phyloP scores from a whole-genome alignment of 192 early-diverging fungal genomes.

The Mortierella hygrophila region DNA sequence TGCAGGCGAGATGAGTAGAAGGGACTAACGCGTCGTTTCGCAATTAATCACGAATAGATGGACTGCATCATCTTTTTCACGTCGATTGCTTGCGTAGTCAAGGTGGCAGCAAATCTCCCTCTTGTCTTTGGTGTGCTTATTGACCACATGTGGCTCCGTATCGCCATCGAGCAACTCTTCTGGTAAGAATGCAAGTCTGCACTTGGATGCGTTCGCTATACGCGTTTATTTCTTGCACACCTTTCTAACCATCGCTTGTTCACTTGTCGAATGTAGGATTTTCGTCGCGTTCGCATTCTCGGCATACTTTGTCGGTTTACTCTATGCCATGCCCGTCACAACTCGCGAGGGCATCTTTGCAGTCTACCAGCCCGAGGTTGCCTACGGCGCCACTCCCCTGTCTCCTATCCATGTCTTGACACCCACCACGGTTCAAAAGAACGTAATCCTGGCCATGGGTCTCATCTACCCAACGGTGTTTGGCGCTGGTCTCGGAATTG shows the following conservation, averaged over 20 bases:
- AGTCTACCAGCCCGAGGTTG: conserved; percentile 46
- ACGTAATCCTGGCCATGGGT: conserved; percentile 36
- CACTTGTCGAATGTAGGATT: conserved; percentile 4
- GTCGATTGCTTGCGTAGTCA: conserved; percentile 25
- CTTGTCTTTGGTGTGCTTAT: conserved; percentile 8
- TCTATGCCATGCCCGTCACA: conserved; percentile 57
- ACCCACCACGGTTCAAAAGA: conserved; percentile 48
- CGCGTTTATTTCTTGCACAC: neutral
- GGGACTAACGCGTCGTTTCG: neutral
- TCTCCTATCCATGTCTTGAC: conserved; percentile 46
- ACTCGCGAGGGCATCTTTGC: conserved; percentile 53
- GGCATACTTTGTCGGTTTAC: conserved; percentile 44
- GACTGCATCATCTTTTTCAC: conserved; percentile 49
- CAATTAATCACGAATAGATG: conserved; percentile 18
- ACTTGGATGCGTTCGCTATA: no score
- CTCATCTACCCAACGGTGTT: conserved; percentile 34
- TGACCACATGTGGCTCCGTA: conserved; percentile 27
- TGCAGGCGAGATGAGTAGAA: neutral
- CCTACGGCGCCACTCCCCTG: conserved; percentile 24
- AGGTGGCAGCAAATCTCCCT: conserved; percentile 21
- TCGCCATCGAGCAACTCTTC: conserved; percentile 38
- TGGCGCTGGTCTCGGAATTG: conserved; percentile 33
- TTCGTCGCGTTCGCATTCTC: conserved; percentile 26
- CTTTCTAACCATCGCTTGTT: neutral
- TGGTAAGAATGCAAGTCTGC: conserved; percentile 14